These are phyloP conservation scores for Ceratocystiopsis minuta DNA, from an alignment of 2,329 filamentous ascomycete species.

Conservation along the genomic window DNA sequence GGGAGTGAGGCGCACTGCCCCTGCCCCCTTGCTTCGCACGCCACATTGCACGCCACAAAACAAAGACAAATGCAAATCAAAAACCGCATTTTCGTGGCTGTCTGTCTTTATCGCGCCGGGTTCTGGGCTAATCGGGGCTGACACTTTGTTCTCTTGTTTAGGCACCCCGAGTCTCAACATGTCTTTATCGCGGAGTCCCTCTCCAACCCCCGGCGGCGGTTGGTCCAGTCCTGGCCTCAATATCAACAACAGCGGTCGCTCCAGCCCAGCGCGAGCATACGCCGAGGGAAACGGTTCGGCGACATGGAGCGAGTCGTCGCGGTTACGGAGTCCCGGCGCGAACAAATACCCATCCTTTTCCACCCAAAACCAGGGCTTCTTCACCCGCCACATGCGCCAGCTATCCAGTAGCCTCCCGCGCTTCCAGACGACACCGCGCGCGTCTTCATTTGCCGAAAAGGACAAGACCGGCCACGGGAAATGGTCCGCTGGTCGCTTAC, in stretches of 20 bases:
- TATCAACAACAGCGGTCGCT: slow-evolving; percentile 48
- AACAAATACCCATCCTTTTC: slow-evolving; percentile 63
- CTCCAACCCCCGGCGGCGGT: slow-evolving; percentile 64
- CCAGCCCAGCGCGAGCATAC: slow-evolving; percentile 41
- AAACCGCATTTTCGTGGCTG: too few relatives aligned
- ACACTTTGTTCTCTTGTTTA: slow-evolving; percentile 13
- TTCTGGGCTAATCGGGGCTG: not conserved
- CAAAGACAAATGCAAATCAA: not conserved
- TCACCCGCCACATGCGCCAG: slow-evolving; percentile 64
- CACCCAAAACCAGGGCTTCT: slow-evolving; percentile 71
- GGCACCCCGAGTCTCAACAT: slow-evolving; percentile 44
- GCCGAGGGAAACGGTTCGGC: slow-evolving; percentile 37
- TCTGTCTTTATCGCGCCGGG: too few relatives aligned
- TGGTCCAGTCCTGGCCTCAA: slow-evolving; percentile 74
- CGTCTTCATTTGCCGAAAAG: slow-evolving; percentile 48
- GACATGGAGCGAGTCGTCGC: slow-evolving; percentile 53
- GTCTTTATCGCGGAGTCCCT: slow-evolving; percentile 77
- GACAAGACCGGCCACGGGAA: slow-evolving; percentile 35
- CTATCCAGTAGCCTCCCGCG: slow-evolving; percentile 64
- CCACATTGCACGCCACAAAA: not conserved
- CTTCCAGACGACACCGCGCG: slow-evolving; percentile 30
- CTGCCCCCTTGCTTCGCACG: not conserved
- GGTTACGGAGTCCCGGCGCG: slow-evolving; percentile 34
- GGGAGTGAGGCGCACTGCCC: not conserved
- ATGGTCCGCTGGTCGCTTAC: too few relatives aligned